phyloP scores from a whole-genome alignment of 805 yeast genomes.

The Candida ficus region DNA sequence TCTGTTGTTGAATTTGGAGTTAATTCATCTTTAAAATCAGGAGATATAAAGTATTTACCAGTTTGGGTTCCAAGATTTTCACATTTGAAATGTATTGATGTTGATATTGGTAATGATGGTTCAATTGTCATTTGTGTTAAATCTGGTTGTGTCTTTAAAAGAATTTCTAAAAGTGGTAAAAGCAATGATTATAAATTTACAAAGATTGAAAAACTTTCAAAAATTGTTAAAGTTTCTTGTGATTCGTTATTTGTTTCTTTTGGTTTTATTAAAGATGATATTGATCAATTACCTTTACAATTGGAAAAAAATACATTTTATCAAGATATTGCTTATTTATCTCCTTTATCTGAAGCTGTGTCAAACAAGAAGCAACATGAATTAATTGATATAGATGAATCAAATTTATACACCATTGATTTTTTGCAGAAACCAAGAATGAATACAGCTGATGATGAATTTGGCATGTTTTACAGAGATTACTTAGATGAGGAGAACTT shows the following conservation, averaged over 20 bases:
- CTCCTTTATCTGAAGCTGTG: conserved; percentile 31
- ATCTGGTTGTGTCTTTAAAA: conserved; percentile 60
- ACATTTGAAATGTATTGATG: conserved; percentile 56
- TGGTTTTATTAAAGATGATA: conserved; percentile 61
- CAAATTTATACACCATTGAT: conserved; percentile 11
- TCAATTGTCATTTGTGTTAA: conserved; percentile 61
- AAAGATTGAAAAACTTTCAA: conserved; percentile 48
- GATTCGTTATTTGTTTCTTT: conserved; percentile 63
- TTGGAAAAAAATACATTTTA: conserved; percentile 41
- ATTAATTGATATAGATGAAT: conserved; percentile 8
- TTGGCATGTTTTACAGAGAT: conserved; percentile 13
- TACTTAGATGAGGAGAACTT: conserved; percentile 7
- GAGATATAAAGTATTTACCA: conserved; percentile 38
- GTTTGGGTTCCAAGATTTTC: conserved; percentile 62
- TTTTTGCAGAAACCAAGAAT: conserved; percentile 16
- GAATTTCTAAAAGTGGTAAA: conserved; percentile 9
- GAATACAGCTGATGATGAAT: conserved; percentile 9
- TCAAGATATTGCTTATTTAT: conserved; percentile 49
- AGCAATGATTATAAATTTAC: conserved; percentile 44
- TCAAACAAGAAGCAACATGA: conserved; percentile 19
- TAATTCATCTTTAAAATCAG: conserved; percentile 23
- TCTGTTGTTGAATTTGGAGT: conserved; percentile 32
- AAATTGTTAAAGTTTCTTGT: conserved; percentile 58
- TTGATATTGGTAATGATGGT: conserved; percentile 66
- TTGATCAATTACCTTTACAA: conserved; percentile 51